Conservation (phyloP, 768 basidiomycete genomes). For the Clitopilus passeckerianus region DNA sequence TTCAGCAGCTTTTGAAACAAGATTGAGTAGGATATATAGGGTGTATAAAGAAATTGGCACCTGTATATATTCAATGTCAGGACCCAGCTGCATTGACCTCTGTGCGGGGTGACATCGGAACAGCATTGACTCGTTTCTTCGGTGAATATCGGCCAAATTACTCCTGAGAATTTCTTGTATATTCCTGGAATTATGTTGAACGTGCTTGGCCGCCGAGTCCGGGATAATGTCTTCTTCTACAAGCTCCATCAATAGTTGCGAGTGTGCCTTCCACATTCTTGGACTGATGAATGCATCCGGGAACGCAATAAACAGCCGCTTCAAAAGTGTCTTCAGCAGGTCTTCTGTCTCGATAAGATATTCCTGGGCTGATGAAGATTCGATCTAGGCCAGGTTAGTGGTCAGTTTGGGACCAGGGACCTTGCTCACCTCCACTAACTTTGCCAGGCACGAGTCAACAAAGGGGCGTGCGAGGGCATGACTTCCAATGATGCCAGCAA, state of each 20-base stretch:
- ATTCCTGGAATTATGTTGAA: constrained; percentile 35
- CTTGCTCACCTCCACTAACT: constrained; percentile 54
- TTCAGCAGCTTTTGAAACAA: constrained; percentile 57
- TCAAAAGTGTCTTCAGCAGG: constrained; percentile 48
- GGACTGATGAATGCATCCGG: constrained; percentile 77
- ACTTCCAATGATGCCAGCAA: constrained; percentile 60
- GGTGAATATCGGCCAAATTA: constrained; percentile 64
- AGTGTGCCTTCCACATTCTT: constrained; percentile 56
- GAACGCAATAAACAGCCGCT: constrained; percentile 68
- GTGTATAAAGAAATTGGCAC: constrained; percentile 17
- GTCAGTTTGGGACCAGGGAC: too few relatives aligned
- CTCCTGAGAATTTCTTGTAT: constrained; percentile 46
- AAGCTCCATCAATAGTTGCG: constrained; percentile 38
- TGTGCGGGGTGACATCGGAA: constrained; percentile 65
- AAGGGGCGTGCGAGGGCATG: constrained; percentile 70
- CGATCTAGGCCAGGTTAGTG: constrained; percentile 36
- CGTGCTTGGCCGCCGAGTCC: constrained; percentile 22
- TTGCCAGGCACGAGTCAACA: constrained; percentile 63
- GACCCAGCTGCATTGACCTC: constrained; percentile 52
- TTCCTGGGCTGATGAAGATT: constrained; percentile 45
- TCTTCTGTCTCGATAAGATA: constrained; percentile 49
- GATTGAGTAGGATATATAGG: constrained; percentile 4
- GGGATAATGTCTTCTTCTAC: constrained; percentile 36
- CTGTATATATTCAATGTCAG: constrained; percentile 53
- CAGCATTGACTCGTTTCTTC: constrained; percentile 77